These are phyloP conservation scores for Eimeria necatrix DNA, from an alignment of 169 alveolate species.

Conservation along the genomic window DNA sequence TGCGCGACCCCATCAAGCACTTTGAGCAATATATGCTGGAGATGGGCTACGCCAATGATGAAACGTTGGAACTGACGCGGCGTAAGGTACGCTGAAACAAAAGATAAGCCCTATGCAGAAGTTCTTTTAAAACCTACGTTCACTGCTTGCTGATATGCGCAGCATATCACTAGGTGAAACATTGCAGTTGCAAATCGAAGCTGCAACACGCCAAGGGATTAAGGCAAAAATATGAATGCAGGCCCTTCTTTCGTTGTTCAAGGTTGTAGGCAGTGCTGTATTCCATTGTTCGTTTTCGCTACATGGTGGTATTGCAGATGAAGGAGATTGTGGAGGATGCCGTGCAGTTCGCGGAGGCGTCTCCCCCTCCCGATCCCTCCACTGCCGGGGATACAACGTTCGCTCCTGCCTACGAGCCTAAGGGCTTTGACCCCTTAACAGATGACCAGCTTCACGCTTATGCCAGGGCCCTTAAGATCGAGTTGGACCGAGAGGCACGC, in stretches of 20 bases:
- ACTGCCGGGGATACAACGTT: constrained; percentile 72
- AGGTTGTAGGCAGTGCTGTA: no score
- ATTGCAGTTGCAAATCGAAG: neutral
- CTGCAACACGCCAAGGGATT: no score
- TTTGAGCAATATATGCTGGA: constrained; percentile 84
- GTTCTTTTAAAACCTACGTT: constrained; percentile 59
- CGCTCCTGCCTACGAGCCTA: constrained; percentile 69
- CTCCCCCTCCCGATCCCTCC: constrained; percentile 53
- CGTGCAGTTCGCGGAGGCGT: constrained; percentile 76
- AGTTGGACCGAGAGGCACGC: constrained; percentile 68
- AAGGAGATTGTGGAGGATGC: constrained; percentile 68
- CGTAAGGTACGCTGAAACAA: constrained; percentile 69
- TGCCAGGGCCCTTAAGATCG: constrained; percentile 74
- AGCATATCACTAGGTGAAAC: neutral
- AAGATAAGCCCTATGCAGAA: neutral
- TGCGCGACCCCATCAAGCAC: constrained; percentile 84
- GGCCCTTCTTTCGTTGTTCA: no score
- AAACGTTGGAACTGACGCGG: constrained; percentile 81
- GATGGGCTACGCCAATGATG: constrained; percentile 82
- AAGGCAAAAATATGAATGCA: no score
- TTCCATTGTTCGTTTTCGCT: no score
- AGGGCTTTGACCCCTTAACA: constrained; percentile 52
- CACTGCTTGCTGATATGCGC: constrained; percentile 1
- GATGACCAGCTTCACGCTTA: constrained; percentile 33
- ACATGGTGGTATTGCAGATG: constrained; percentile 31